Evolutionary conservation across 208 protist genomes (phyloP).

Genomic region (Acanthamoeba divionensis): DNA sequence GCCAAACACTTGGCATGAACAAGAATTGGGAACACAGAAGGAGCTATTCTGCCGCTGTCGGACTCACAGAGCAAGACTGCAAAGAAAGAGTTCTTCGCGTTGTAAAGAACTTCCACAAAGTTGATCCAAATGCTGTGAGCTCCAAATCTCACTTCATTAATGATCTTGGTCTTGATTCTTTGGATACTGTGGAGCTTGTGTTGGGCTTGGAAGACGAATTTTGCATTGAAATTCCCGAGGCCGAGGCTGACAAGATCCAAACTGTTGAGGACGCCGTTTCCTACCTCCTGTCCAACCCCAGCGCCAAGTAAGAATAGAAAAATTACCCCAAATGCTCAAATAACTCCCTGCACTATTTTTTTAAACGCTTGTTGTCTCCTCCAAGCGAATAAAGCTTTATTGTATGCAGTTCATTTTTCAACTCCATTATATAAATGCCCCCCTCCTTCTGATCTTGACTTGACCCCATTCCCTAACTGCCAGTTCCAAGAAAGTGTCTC

Average conservation of each 20-base stretch:
- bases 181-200: slow-evolving; percentile 93
- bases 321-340: too few relatives aligned
- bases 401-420: too few relatives aligned
- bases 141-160: slow-evolving; percentile 91
- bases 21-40: slow-evolving; percentile 13
- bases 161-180: slow-evolving; percentile 92
- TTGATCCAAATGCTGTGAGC: slow-evolving; percentile 88
- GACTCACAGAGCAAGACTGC: slow-evolving; percentile 90
- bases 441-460: too few relatives aligned
- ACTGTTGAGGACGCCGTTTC: slow-evolving; percentile 89
- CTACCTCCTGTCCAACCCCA: slow-evolving; percentile 92
- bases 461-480: too few relatives aligned
- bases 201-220: slow-evolving; percentile 95
- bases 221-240: slow-evolving; percentile 93
- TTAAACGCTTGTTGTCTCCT: too few relatives aligned
- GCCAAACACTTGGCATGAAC: neutral
- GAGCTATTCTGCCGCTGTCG: neutral
- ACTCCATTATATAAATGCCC: too few relatives aligned
- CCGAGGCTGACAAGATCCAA: slow-evolving; percentile 93
- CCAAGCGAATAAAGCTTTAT: too few relatives aligned
- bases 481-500: too few relatives aligned
- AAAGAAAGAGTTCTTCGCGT: slow-evolving; percentile 91
- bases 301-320: slow-evolving; percentile 94
- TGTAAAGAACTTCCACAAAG: slow-evolving; percentile 95
- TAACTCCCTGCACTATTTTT: too few relatives aligned